Base-by-base conservation (phyloP, 768 basidiomycete species). In the Rubroboletus pulcherrimus region DNA sequence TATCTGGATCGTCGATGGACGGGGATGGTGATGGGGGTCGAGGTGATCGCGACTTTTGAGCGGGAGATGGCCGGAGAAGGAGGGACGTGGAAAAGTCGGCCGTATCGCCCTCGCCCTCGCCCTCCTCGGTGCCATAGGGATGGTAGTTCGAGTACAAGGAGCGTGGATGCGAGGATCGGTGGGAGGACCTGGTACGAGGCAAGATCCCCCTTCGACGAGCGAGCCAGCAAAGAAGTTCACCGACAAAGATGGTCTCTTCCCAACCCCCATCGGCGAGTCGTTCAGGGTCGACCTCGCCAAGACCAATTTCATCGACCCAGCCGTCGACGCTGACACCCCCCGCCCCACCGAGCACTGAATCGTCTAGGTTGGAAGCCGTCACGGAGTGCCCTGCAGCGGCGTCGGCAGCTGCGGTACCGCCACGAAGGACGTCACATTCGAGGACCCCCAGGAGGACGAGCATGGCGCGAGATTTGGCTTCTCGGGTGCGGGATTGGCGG, bases 361-460 rank as follows among this genome's bases (percentile, higher is more conserved):
- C 66, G 19, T 60, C 74, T 65, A n/a, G 83, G 31, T 47, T 60
- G 35, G 63, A 56, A 4, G 40, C 33, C 2, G 34, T 50, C 5
- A 62, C 6, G 15, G 60, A 61, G 51, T 46, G 42, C 0, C 61
- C 59, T 11, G 31, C 19, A 30, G 45, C 42, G 26, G 31, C 21
- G 39, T 51, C 29, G 21, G 19, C 12, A 5, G 49, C 2, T 14
- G 53, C 38, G 8, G 88, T 78, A 52, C 87, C 83, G 49, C 71
- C 69, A 40, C 71, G 67, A 14, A 91, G 64, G 35, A 90, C 70
- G 57, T 91, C 88, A 31, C 74, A 78, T 57, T 88, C 85, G 7
- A 91, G 75, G 7, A 89, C 80, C 1, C 89, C 89, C 7, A 91
- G 76, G 53, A 92, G 86, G 4, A 91, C 75, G 62, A 91, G 89